Base-by-base conservation (phyloP, 192 early-diverging fungal genomes). In the Piromyces sp. region DNA sequence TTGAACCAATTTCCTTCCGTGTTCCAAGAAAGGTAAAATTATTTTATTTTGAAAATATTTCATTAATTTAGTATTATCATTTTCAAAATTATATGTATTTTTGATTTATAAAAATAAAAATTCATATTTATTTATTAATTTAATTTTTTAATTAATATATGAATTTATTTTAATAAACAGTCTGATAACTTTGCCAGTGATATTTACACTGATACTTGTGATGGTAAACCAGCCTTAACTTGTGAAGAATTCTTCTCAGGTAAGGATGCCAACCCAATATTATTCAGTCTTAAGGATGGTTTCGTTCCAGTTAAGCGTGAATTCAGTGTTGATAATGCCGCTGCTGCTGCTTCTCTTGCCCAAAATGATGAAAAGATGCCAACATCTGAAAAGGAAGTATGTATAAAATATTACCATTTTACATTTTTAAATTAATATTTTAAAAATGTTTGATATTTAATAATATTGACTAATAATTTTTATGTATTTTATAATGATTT, bases 1-100 rank as follows among this genome's bases (percentile, higher is more conserved):
- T 99, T 38, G 98, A 98, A 87, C 98, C 98, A 22, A 94, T 99
- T 80, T 95, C 95, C 36, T 97, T 99, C 88, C 95, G 92, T 80
- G 97, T 99, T 17, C 98, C 98, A 33, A 87, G 98, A 86, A 96
- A 94, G 92, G 95, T 94, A 87, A 84, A 80, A 30, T 22, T 14
- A n/a, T n/a, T n/a, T n/a, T n/a, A n/a, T n/a, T n/a, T n/a, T n/a
- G n/a, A n/a, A n/a, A n/a, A n/a, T n/a, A n/a, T n/a, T n/a, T n/a
- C n/a, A n/a, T n/a, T n/a, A n/a, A n/a, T n/a, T n/a, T n/a, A n/a
- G n/a, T n/a, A n/a, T n/a, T n/a, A n/a, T n/a, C n/a, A n/a, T n/a
- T n/a, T n/a, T n/a, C n/a, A n/a, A n/a, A n/a, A n/a, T n/a, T n/a
- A n/a, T n/a, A n/a, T n/a, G n/a, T n/a, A n/a, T n/a, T n/a, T n/a